Conservation (phyloP, 768 basidiomycete genomes). For the Mycena alexandri region DNA sequence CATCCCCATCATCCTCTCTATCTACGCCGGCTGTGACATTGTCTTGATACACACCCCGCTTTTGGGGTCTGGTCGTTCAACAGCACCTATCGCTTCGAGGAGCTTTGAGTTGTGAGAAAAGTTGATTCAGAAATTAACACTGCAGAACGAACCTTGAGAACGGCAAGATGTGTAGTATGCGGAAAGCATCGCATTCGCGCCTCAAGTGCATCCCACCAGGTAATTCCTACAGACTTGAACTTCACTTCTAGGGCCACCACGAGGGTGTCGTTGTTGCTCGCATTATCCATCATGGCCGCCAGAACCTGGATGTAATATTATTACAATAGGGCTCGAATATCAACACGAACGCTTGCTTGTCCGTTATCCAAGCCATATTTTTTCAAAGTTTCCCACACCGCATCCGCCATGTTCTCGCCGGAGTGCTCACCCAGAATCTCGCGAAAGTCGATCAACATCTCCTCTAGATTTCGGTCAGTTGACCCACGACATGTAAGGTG, state of each 20-base stretch:
- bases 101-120: slow-evolving; percentile 39
- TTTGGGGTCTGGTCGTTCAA: slow-evolving; percentile 39
- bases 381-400: slow-evolving; percentile 36
- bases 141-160: slow-evolving; percentile 31
- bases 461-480: slow-evolving; percentile 28
- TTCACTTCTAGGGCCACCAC: slow-evolving; percentile 23
- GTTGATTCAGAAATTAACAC: background rate
- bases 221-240: slow-evolving; percentile 16
- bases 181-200: slow-evolving; percentile 39
- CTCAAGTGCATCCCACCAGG: slow-evolving; percentile 23
- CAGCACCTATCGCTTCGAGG: slow-evolving; percentile 47
- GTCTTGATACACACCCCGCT: slow-evolving; percentile 43
- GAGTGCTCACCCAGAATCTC: slow-evolving; percentile 42
- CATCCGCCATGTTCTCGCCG: slow-evolving; percentile 40
- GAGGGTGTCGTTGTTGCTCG: slow-evolving; percentile 40
- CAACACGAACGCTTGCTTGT: background rate
- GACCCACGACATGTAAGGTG: background rate
- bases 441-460: slow-evolving; percentile 40
- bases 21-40: slow-evolving; percentile 28
- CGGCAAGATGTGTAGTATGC: slow-evolving; percentile 41
- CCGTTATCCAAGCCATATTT: slow-evolving; percentile 30
- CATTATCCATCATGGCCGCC: slow-evolving; percentile 39
- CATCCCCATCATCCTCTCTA: slow-evolving; percentile 25
- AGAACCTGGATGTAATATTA: slow-evolving; percentile 30
- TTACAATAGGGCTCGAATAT: background rate